Conservation (phyloP, 1,284 basidiomycete genomes). For the Fistulinella cinereoalba region DNA sequence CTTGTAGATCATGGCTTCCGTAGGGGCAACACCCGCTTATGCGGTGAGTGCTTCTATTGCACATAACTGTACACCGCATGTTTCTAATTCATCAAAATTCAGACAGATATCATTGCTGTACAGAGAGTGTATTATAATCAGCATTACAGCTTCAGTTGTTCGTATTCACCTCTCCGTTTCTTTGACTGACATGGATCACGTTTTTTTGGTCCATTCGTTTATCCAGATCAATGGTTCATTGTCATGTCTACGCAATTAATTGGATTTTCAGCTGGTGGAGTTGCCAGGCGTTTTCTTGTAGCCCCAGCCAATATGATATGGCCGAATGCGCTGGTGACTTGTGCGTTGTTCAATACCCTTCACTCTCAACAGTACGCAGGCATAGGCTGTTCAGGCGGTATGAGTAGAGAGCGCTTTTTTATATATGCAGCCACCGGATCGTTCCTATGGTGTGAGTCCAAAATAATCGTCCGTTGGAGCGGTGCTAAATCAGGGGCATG, state of each 20-base stretch:
- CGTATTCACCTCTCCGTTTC: constrained; percentile 12
- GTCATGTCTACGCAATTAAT: constrained; percentile 45
- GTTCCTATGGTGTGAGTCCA: constrained; percentile 46
- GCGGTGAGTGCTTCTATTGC: constrained; percentile 34
- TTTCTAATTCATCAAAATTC: constrained; percentile 47
- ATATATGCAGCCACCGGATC: constrained; percentile 40
- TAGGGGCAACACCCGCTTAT: constrained; percentile 41
- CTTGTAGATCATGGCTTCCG: constrained; percentile 54
- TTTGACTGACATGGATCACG: constrained; percentile 3
- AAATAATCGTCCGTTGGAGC: neutral
- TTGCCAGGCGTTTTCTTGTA: constrained; percentile 44
- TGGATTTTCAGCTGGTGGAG: constrained; percentile 47
- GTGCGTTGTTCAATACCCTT: constrained; percentile 55
- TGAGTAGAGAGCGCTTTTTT: constrained; percentile 54
- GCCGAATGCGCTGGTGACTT: constrained; percentile 51
- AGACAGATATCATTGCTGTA: constrained; percentile 45
- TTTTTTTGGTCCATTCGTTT: neutral
- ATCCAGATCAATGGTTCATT: constrained; percentile 36
- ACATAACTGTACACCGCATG: neutral
- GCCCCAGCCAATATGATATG: constrained; percentile 47
- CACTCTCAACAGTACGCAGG: constrained; percentile 55
- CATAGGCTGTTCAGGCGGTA: constrained; percentile 38
- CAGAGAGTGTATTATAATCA: constrained; percentile 39
- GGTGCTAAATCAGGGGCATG: constrained; percentile 10
- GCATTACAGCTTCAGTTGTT: constrained; percentile 34